A percentile compares a stretch with the other conserved stretches of the same genome.
Evolutionary conservation across 176 grass and related monocot genomes (phyloP).

Genomic region (Carex pumila): DNA sequence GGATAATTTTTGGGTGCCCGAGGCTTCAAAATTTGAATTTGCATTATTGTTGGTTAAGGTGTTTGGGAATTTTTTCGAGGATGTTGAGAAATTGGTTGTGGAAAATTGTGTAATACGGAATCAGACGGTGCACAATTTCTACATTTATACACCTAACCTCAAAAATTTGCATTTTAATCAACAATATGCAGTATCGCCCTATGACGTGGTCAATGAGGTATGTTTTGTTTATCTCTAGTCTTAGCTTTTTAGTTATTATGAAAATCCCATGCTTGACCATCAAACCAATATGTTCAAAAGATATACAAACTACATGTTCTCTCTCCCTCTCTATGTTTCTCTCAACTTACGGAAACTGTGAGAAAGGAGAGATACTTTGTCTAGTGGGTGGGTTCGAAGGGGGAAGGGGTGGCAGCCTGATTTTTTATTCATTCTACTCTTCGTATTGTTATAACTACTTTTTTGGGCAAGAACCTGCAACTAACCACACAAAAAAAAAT

Average conservation of each 20-base stretch:
- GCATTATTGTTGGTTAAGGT: neutral
- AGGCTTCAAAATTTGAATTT: slow-evolving; percentile 14
- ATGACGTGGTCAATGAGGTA: neutral
- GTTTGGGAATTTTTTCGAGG: neutral
- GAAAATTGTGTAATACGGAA: slow-evolving; percentile 7
- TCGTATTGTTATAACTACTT: neutral
- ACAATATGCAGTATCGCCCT: neutral
- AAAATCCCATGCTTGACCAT: neutral
- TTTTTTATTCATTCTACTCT: neutral
- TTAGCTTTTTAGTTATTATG: neutral
- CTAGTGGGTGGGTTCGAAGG: no score
- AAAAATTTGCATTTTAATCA: slow-evolving; percentile 4
- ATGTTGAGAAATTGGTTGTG: slow-evolving; percentile 11
- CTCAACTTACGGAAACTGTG: neutral
- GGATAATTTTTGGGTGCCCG: slow-evolving; percentile 11
- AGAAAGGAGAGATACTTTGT: no score
- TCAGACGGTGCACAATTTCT: neutral
- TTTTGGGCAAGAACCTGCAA: neutral
- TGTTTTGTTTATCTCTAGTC: neutral
- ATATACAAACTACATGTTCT: no score
- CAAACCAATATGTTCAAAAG: no score
- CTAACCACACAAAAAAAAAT: no score
- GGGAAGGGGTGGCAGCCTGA: neutral
- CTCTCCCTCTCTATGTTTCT: no score
- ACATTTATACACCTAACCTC: slow-evolving; percentile 6